Percentiles rank a stretch among this genome's conserved stretches.
Evolutionary conservation across 2,329 filamentous ascomycete genomes (phyloP).

Genomic region (Alternaria consortialis): DNA sequence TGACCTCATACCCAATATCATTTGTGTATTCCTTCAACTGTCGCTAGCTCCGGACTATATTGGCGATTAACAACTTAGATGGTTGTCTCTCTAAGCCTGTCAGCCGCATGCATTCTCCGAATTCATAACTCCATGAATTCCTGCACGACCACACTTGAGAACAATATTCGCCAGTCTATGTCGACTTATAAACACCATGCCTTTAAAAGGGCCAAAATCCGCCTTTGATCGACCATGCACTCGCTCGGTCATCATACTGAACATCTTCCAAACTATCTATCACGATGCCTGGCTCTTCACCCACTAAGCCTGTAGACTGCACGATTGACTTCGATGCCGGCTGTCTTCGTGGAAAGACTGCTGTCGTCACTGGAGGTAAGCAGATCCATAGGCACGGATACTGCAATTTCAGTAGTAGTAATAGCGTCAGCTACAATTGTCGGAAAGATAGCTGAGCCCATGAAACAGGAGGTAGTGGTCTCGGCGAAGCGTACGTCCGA

Average conservation of each 20-base stretch:
- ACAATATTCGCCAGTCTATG: neutral
- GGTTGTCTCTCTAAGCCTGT: neutral
- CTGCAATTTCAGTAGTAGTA: neutral
- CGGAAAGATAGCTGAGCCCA: neutral
- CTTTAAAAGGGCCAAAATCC: neutral
- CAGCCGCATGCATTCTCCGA: neutral
- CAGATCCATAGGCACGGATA: neutral
- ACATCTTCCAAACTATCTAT: neutral
- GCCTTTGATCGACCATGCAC: neutral
- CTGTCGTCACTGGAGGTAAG: neutral
- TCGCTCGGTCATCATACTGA: neutral
- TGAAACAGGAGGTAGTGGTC: neutral
- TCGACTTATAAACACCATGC: too few species aligned
- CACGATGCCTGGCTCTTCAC: conserved; percentile 4
- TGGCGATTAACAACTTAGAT: neutral
- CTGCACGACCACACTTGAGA: neutral
- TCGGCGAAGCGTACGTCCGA: neutral
- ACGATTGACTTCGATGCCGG: neutral
- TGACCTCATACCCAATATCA: neutral
- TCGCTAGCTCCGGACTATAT: neutral
- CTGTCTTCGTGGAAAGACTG: neutral
- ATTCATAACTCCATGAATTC: neutral
- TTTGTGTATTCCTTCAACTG: neutral
- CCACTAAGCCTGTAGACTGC: neutral
- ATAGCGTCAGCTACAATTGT: neutral